Evolutionary conservation across 305 asterid species (phyloP).

Genomic region (Plantago lanceolata): DNA sequence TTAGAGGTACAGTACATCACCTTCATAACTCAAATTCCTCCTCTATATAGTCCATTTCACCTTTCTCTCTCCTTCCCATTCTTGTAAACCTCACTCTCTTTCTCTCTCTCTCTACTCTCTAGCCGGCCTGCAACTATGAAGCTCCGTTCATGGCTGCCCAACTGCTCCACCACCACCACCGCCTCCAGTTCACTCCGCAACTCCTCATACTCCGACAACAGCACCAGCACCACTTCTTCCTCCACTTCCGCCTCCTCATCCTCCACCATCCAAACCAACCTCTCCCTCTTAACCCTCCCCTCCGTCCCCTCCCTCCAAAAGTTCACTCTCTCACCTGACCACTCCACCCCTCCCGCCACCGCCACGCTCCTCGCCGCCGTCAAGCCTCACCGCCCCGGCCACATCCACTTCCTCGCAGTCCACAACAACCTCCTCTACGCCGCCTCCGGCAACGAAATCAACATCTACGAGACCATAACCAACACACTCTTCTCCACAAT

Average conservation of each 20-base stretch:
- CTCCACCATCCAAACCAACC: conserved; percentile 46
- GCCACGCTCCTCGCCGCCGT: conserved; percentile 28
- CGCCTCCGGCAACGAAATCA: conserved; percentile 50
- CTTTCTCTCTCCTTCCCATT: conserved; percentile 2
- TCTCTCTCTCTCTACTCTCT: conserved; percentile 22
- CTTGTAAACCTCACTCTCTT: conserved; percentile 2
- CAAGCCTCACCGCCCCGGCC: conserved; percentile 26
- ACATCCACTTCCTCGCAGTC: conserved; percentile 44
- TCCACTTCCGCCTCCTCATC: conserved; percentile 33
- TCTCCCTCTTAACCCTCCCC: conserved; percentile 70
- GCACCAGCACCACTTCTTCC: conserved; percentile 30
- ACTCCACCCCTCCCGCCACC: conserved; percentile 31
- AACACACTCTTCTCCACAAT: conserved; percentile 43
- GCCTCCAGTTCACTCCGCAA: conserved; percentile 30
- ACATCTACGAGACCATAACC: conserved; percentile 38
- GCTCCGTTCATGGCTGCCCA: conserved; percentile 50
- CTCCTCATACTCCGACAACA: conserved; percentile 25
- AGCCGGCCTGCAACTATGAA: conserved; percentile 37
- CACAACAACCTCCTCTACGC: conserved; percentile 64
- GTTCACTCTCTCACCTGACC: conserved; percentile 42
- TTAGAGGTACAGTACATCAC: too few species aligned
- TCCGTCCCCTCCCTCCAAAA: conserved; percentile 78
- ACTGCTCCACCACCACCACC: conserved; percentile 37
- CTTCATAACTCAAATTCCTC: too few species aligned
- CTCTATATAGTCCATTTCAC: conserved; percentile 1